These are phyloP conservation scores for Tricholoma sp. DNA, from an alignment of 768 basidiomycete genomes.

Conservation along the genomic window DNA sequence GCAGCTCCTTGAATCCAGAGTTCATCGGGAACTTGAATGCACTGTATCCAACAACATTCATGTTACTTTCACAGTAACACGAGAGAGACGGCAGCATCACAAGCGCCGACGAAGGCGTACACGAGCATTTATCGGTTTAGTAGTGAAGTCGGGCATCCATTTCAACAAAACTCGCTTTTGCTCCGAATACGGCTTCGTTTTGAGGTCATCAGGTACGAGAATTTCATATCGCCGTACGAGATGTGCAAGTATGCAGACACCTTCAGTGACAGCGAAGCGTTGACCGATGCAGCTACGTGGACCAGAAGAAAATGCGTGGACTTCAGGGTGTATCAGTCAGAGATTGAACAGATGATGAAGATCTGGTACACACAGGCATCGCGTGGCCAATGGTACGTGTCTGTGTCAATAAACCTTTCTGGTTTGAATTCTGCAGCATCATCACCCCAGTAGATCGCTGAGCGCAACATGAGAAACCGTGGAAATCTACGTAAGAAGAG, in stretches of 20 bases:
- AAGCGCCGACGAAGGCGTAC: constrained; percentile 11
- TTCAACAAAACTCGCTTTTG: constrained; percentile 28
- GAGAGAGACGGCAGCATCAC: not conserved
- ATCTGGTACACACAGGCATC: constrained; percentile 35
- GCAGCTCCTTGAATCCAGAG: too few relatives aligned
- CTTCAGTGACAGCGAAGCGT: constrained; percentile 40
- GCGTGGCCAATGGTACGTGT: constrained; percentile 45
- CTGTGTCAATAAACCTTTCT: constrained; percentile 46
- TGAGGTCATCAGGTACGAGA: constrained; percentile 32
- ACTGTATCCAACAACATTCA: too few relatives aligned
- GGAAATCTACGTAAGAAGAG: not conserved
- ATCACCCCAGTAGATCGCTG: constrained; percentile 47
- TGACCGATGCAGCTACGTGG: constrained; percentile 45
- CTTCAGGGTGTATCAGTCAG: constrained; percentile 16
- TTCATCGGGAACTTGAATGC: too few relatives aligned
- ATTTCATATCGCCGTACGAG: constrained; percentile 38
- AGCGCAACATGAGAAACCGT: not conserved
- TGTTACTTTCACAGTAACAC: not conserved
- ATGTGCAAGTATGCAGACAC: constrained; percentile 36
- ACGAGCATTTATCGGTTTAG: constrained; percentile 28
- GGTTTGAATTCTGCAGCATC: constrained; percentile 42
- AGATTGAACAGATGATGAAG: not conserved
- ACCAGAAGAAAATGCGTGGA: constrained; percentile 41
- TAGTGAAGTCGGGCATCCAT: constrained; percentile 33
- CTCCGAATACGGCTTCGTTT: constrained; percentile 20